phyloP scores from a whole-genome alignment of 345 rosid genomes.

The Acer saccharum region DNA sequence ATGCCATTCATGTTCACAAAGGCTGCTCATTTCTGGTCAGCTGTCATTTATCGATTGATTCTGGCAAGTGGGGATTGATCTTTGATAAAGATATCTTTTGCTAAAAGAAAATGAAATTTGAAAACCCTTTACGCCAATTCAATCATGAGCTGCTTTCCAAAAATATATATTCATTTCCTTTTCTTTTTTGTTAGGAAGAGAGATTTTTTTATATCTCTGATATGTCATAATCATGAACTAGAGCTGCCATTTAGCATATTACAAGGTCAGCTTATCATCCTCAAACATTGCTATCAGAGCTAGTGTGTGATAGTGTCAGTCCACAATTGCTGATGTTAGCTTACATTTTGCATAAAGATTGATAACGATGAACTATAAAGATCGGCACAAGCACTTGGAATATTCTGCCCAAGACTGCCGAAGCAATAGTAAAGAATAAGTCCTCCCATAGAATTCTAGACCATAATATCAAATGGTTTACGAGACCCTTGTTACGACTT shows the following conservation, averaged over 20 bases:
- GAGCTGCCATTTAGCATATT: background rate
- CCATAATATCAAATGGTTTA: background rate
- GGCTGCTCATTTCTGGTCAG: no score
- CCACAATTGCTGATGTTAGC: background rate
- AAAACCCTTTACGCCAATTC: no score
- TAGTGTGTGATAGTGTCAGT: background rate
- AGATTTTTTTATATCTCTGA: no score
- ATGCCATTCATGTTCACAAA: background rate
- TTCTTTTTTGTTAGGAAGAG: no score
- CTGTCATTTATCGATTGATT: background rate
- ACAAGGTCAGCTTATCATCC: no score
- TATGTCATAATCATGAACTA: background rate
- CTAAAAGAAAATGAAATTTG: no score
- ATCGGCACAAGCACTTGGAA: background rate
- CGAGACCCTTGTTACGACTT: background rate
- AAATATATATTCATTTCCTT: no score
- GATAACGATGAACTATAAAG: background rate
- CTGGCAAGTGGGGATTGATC: background rate
- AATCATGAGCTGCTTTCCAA: no score
- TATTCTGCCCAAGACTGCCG: conserved; percentile 4
- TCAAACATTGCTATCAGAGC: background rate
- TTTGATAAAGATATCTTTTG: background rate
- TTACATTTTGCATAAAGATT: background rate
- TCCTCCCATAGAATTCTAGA: background rate
- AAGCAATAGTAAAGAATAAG: background rate